Evolutionary conservation across 257 asterid species (phyloP).

Genomic region (Catharanthus roseus): DNA sequence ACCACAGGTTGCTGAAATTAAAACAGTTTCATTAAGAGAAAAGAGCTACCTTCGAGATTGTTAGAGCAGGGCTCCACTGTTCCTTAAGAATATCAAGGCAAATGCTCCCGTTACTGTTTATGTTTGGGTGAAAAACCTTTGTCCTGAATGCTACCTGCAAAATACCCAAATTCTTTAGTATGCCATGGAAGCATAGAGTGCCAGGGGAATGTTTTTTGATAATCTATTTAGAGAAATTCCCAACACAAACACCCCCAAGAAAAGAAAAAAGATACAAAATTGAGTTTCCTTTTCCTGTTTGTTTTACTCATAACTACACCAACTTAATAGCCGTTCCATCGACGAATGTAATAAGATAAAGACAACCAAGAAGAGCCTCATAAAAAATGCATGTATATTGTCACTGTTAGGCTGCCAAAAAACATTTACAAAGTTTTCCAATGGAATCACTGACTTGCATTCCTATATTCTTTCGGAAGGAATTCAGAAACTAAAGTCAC

Average conservation of each 20-base stretch:
- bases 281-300: too few relatives aligned
- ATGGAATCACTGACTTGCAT: not conserved
- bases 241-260: not conserved
- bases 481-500: not conserved
- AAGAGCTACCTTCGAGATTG: constrained; percentile 33
- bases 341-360: not conserved
- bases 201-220: not conserved
- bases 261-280: not conserved
- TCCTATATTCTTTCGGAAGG: not conserved
- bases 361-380: too few relatives aligned
- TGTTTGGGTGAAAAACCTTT: constrained; percentile 40
- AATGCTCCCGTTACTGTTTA: constrained; percentile 42
- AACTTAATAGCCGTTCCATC: too few relatives aligned
- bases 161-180: constrained; percentile 3
- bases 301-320: not conserved
- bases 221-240: not conserved
- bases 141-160: constrained; percentile 41
- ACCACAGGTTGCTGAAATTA: not conserved
- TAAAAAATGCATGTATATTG: too few relatives aligned
- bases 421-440: not conserved
- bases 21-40: not conserved
- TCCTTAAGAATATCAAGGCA: constrained; percentile 42
- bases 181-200: not conserved
- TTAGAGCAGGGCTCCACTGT: constrained; percentile 49
- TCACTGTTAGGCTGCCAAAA: not conserved